These are phyloP conservation scores for Oropetium thomaeum DNA, from an alignment of 176 grass and related monocot species.

Conservation along the genomic window DNA sequence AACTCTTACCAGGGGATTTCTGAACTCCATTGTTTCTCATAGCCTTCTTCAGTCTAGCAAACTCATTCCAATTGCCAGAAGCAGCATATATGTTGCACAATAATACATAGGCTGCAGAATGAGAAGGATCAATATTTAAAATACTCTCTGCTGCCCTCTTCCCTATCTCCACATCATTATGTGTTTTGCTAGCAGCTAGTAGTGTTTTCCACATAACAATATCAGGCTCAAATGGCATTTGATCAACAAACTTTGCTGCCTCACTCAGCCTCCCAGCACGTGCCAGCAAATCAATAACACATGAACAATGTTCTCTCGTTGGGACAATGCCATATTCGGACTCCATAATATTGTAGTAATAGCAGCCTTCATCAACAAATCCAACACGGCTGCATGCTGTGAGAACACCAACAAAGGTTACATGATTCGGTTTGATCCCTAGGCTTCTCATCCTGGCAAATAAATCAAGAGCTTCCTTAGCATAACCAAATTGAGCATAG, in stretches of 20 bases:
- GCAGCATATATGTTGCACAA: slow-evolving; percentile 85
- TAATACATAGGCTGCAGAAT: slow-evolving; percentile 74
- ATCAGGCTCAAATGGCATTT: slow-evolving; percentile 71
- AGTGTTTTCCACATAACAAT: slow-evolving; percentile 79
- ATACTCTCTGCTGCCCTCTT: slow-evolving; percentile 69
- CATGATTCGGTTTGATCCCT: slow-evolving; percentile 61
- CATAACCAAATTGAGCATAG: slow-evolving; percentile 79
- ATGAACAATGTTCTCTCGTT: slow-evolving; percentile 67
- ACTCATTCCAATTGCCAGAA: slow-evolving; percentile 80
- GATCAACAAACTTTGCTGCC: slow-evolving; percentile 60
- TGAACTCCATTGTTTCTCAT: slow-evolving; percentile 64
- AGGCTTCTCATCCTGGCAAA: slow-evolving; percentile 58
- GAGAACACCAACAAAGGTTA: slow-evolving; percentile 81
- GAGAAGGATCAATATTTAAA: slow-evolving; percentile 55
- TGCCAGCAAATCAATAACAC: slow-evolving; percentile 75
- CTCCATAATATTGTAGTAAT: slow-evolving; percentile 76
- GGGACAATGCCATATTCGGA: slow-evolving; percentile 55
- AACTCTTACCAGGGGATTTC: slow-evolving; percentile 81
- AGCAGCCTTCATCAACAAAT: slow-evolving; percentile 64
- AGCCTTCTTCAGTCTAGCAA: slow-evolving; percentile 56
- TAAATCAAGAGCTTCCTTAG: slow-evolving; percentile 51
- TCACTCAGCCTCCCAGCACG: slow-evolving; percentile 81
- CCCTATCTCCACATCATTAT: slow-evolving; percentile 70
- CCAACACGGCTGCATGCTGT: slow-evolving; percentile 74
- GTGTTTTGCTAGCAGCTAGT: slow-evolving; percentile 62